Evolutionary conservation across 2,329 filamentous ascomycete genomes (phyloP).

Genomic region (Diaporthe vaccinii): DNA sequence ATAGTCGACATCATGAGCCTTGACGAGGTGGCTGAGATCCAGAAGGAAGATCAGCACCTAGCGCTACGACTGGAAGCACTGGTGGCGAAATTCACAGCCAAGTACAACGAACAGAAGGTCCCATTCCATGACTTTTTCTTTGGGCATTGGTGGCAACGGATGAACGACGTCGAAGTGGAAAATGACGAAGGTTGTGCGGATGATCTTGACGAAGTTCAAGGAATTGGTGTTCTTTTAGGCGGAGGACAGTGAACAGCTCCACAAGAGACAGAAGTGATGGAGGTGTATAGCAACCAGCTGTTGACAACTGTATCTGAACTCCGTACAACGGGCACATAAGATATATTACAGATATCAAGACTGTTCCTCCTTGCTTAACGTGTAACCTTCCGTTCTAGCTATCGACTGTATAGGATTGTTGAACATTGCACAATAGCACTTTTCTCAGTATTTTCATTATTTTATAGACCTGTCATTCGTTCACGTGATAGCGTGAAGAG

Average conservation of each 20-base stretch:
- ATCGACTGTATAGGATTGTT: no score
- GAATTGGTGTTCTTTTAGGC: neutral
- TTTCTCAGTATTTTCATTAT: no score
- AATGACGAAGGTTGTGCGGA: neutral
- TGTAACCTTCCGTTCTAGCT: no score
- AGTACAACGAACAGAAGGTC: neutral
- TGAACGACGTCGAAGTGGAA: neutral
- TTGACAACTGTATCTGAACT: no score
- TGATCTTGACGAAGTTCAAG: neutral
- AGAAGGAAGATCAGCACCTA: neutral
- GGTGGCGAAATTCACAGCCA: neutral
- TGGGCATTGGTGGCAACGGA: neutral
- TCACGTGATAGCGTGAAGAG: no score
- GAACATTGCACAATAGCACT: no score
- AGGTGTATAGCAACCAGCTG: no score
- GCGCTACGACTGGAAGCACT: neutral
- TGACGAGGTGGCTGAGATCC: neutral
- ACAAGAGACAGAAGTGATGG: no score
- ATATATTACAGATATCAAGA: no score
- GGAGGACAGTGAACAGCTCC: neutral
- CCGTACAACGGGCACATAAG: no score
- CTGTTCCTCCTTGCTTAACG: no score
- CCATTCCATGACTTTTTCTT: neutral
- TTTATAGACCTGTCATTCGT: no score
- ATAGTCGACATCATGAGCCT: neutral